Percentiles rank a stretch among this genome's conserved stretches.
Conservation (phyloP, 2,329 filamentous ascomycete genomes). For the Fusarium drepaniforme region DNA sequence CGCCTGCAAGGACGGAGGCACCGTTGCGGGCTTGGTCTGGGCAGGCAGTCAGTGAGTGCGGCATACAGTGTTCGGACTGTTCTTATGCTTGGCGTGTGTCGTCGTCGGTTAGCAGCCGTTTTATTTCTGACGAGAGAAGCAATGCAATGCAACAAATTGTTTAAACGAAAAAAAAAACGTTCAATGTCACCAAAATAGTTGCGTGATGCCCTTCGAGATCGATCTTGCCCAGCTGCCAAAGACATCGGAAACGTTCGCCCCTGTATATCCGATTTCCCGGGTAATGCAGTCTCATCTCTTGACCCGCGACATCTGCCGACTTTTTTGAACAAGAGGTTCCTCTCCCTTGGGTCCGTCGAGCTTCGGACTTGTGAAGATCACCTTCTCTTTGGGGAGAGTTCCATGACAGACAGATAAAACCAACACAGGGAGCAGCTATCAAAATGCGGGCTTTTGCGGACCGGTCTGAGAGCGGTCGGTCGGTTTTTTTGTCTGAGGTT, state of each 20-base stretch:
- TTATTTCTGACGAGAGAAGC: neutral
- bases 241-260: neutral
- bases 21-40: conserved; percentile 22
- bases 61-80: conserved; percentile 35
- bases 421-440: neutral
- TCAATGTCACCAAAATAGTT: neutral
- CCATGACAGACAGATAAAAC: neutral
- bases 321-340: neutral
- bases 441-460: conserved; percentile 2
- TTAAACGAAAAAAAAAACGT: neutral
- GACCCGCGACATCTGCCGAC: conserved; percentile 3
- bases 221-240: neutral
- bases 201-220: neutral
- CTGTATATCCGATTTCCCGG: conserved; percentile 3
- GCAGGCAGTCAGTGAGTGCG: conserved; percentile 9
- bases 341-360: conserved; percentile 18
- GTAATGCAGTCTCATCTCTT: conserved; percentile 4
- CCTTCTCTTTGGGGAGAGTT: neutral
- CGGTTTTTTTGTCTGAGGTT: neutral
- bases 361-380: neutral
- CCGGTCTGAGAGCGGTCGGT: neutral
- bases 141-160: neutral
- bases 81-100: conserved; percentile 6
- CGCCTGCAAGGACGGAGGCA: conserved; percentile 39
- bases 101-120: neutral